Conservation (phyloP, 202 grass and related monocot species). For the Sporobolus alterniflorus region DNA sequence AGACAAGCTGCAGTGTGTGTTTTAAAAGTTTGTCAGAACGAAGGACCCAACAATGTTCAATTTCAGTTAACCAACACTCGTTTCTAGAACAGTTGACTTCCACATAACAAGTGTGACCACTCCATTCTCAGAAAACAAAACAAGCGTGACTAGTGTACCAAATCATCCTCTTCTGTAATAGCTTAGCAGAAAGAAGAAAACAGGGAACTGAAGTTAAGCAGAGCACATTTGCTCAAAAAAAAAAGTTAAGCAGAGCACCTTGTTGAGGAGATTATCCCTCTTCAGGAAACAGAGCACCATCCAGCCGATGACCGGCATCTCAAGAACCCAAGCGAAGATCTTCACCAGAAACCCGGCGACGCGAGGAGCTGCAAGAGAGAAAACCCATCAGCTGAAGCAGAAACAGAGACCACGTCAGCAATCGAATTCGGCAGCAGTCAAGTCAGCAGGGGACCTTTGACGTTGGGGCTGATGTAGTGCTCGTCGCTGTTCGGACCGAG, state of each 20-base stretch:
- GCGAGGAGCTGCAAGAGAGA: conserved; percentile 65
- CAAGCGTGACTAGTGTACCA: background rate
- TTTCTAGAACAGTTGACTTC: background rate
- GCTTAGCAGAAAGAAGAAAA: background rate
- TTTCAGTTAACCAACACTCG: background rate
- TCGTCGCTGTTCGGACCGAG: conserved; percentile 74
- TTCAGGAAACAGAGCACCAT: conserved; percentile 62
- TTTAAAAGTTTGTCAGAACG: background rate
- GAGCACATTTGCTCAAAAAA: too few relatives aligned
- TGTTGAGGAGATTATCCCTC: conserved; percentile 82
- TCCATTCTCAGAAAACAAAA: too few relatives aligned
- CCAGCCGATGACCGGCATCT: conserved; percentile 59
- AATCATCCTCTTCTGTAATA: background rate
- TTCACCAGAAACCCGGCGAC: conserved; percentile 81
- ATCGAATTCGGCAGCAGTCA: background rate
- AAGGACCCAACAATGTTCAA: background rate
- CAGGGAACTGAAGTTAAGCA: background rate
- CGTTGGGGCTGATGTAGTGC: conserved; percentile 79
- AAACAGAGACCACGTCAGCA: background rate
- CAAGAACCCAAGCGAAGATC: conserved; percentile 85
- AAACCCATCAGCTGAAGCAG: background rate
- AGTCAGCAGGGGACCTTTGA: conserved; percentile 52
- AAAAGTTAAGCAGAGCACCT: conserved; percentile 41
- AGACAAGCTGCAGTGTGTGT: conserved; percentile 64
- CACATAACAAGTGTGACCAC: background rate